Evolutionary conservation across 257 asterid genomes (phyloP), one percentile per base, ranked within the genome.

Genomic region (Solanum corneliomulleri): DNA sequence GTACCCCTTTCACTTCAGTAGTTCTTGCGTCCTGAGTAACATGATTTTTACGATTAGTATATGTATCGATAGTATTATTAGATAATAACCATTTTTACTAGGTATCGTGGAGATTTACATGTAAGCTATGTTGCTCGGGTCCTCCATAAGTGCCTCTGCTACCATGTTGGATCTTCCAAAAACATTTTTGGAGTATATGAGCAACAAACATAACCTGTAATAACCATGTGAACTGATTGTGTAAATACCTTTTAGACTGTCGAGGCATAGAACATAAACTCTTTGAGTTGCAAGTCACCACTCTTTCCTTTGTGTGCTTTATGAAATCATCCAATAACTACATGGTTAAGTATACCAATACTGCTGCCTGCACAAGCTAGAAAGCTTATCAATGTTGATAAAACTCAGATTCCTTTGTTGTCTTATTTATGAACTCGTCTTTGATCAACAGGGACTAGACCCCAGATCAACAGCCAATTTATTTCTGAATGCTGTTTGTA

Each of bases 391-490:
- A 33, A 33, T 70, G 25, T 70, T 70, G 77, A 33, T 70, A 70
- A 70, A 31, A 2, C 42, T 70, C n/a, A 33, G 25, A 70, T 70
- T 70, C 25, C 14, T 33, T 70, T 3, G 15, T 8, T 16, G 77
- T 31, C 44, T 31, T 70, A 21, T 8, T 70, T 31, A 70, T 70
- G 44, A 31, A 31, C 44, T 70, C 71, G 84, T 41, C 78, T 62
- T 52, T 33, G 76, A 33, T 41, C 76, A 69, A 13, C 87, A 96
- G 99, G 99, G 99, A 10, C 47, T 97, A 82, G 99, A 95, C 86
- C 98, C 99, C 2, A 91, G 98, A 93, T 94, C 97, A 27, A 97
- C 98, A 1, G 98, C 98, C 86, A 93, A 94, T 91, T 92, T 97
- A 29, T 97, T 97, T 92, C 45, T 92, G 31, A 92, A 94, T 84